Evolutionary conservation across 179 eudicot species (phyloP).

Genomic region (Spinacia oleracea): DNA sequence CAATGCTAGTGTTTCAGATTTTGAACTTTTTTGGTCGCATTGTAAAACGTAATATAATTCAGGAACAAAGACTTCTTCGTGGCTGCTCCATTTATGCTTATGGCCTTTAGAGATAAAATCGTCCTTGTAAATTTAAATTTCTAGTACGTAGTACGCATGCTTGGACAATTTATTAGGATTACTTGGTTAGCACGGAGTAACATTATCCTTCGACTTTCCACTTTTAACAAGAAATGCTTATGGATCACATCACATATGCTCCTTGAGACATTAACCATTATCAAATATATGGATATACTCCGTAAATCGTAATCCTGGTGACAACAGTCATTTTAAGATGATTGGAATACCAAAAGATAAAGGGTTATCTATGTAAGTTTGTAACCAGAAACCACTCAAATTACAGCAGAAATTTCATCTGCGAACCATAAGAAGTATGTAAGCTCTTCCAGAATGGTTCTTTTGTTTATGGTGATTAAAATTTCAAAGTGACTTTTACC

Average conservation of each 20-base stretch:
- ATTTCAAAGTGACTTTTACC: not conserved
- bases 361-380: too few species aligned
- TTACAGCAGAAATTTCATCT: too few species aligned
- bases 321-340: not conserved
- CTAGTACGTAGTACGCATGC: too few species aligned
- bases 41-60: too few species aligned
- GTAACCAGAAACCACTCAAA: too few species aligned
- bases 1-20: not conserved
- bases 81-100: not conserved
- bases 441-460: not conserved
- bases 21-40: not conserved
- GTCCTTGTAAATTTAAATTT: too few species aligned
- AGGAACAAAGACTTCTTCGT: too few species aligned
- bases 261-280: not conserved
- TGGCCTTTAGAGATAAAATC: not conserved
- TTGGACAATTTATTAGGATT: too few species aligned
- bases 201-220: not conserved
- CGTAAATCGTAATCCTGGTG: not conserved
- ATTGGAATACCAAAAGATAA: too few species aligned
- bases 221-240: not conserved
- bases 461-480: not conserved
- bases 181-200: too few species aligned
- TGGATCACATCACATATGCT: not conserved
- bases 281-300: not conserved
- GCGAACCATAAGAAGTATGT: too few species aligned